These are phyloP conservation scores for Fraxinus floribunda DNA, from an alignment of 305 asterid genomes.

Conservation along the genomic window DNA sequence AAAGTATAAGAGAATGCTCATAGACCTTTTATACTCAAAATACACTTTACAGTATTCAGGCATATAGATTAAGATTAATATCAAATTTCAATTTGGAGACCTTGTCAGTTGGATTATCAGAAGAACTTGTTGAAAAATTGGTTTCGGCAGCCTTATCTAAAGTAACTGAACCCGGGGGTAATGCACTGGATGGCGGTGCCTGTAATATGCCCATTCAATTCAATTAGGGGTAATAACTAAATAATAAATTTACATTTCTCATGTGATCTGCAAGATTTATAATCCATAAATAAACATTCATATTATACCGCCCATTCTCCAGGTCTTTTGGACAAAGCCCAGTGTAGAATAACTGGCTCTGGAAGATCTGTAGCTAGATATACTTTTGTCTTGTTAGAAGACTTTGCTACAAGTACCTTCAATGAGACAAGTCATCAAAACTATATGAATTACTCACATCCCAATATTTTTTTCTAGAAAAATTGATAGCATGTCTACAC, in stretches of 20 bases:
- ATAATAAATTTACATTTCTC: slow-evolving; percentile 6
- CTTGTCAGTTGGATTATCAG: slow-evolving; percentile 51
- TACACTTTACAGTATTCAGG: slow-evolving; percentile 18
- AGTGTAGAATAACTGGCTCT: slow-evolving; percentile 81
- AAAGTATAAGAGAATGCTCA: slow-evolving; percentile 21
- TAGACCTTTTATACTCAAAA: slow-evolving; percentile 6
- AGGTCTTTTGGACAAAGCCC: slow-evolving; percentile 84
- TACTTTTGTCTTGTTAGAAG: slow-evolving; percentile 60
- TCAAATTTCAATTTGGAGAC: slow-evolving; percentile 37
- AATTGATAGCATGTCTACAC: slow-evolving; percentile 29
- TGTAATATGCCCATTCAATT: slow-evolving; percentile 37
- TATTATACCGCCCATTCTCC: slow-evolving; percentile 89
- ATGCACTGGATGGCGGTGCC: slow-evolving; percentile 72
- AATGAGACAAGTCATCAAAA: slow-evolving; percentile 28
- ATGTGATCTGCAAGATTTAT: slow-evolving; percentile 4
- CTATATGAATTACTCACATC: slow-evolving; percentile 6
- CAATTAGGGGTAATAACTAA: slow-evolving; percentile 7
- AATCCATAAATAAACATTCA: slow-evolving; percentile 13
- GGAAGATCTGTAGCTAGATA: slow-evolving; percentile 79
- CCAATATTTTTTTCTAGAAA: background rate
- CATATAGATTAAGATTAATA: slow-evolving; percentile 14
- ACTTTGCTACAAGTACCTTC: slow-evolving; percentile 74
- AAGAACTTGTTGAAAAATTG: slow-evolving; percentile 43
- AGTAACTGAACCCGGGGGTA: slow-evolving; percentile 79
- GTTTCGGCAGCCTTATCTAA: slow-evolving; percentile 70